Percentiles rank a stretch among this genome's conserved stretches.
Conservation (phyloP, 352 stramenopile genomes). For the Blastocystis sp. region DNA sequence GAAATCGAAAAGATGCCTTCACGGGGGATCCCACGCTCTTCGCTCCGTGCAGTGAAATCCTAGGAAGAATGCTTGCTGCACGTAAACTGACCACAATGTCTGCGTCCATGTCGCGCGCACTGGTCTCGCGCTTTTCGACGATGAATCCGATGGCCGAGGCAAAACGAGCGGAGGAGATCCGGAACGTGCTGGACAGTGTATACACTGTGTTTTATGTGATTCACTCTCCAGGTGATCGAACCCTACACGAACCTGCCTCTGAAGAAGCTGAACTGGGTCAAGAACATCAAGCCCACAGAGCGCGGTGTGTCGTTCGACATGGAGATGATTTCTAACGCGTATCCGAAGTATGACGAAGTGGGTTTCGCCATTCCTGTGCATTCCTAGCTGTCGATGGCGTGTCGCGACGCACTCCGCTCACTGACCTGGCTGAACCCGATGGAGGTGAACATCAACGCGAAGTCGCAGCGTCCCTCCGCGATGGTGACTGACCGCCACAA, state of each 20-base stretch:
- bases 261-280: conserved; percentile 69
- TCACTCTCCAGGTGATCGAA: conserved; percentile 33
- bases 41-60: background rate
- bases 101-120: background rate
- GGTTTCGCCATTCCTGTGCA: background rate
- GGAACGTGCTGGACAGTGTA: conserved; percentile 49
- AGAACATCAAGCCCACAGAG: conserved; percentile 65
- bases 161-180: background rate
- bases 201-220: background rate
- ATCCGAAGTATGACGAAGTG: conserved; percentile 41
- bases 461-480: conserved; percentile 67
- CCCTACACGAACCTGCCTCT: conserved; percentile 60
- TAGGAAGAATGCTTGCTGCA: background rate
- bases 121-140: conserved; percentile 27
- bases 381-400: background rate
- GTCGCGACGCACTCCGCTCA: conserved; percentile 10
- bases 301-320: conserved; percentile 47
- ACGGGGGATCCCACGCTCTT: background rate
- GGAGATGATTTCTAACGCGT: conserved; percentile 36
- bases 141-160: conserved; percentile 27
- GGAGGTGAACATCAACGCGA: conserved; percentile 63
- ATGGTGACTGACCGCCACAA: conserved; percentile 70
- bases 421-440: conserved; percentile 26
- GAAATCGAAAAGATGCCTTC: background rate
- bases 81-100: background rate